Conservation (phyloP, 2,329 filamentous ascomycete genomes). For the Penicillium glabrum region DNA sequence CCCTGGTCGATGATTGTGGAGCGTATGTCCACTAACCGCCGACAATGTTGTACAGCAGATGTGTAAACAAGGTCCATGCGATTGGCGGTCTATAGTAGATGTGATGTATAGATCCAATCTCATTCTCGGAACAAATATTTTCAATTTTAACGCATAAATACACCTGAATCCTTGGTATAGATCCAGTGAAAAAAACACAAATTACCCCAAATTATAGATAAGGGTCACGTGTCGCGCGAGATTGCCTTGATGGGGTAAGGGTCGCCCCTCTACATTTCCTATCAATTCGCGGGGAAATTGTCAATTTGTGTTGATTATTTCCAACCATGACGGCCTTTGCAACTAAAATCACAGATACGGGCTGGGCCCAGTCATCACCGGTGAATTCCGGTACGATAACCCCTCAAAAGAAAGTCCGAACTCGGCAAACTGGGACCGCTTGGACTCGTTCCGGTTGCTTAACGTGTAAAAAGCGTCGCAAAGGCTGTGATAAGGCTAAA, state of each 20-base stretch:
- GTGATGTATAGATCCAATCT: not conserved
- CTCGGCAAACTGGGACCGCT: slow-evolving; percentile 27
- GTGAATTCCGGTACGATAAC: slow-evolving; percentile 1
- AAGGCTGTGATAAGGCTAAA: slow-evolving; percentile 40
- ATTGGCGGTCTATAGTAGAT: not conserved
- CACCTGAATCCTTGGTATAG: not conserved
- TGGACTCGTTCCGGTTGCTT: slow-evolving; percentile 42
- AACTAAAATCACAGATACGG: slow-evolving; percentile 10
- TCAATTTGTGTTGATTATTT: slow-evolving; percentile 1
- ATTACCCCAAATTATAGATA: not conserved
- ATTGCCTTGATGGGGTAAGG: slow-evolving; percentile 25
- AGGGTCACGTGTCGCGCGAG: slow-evolving; percentile 21
- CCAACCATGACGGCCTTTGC: not conserved
- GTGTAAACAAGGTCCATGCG: not conserved
- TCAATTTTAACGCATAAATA: not conserved
- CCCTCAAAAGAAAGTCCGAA: slow-evolving; percentile 22
- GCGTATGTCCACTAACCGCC: not conserved
- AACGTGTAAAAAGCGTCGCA: slow-evolving; percentile 41
- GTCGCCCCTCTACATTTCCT: slow-evolving; percentile 1
- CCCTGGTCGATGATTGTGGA: not conserved
- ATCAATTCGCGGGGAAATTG: slow-evolving; percentile 21
- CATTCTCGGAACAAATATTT: not conserved
- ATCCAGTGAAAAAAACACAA: not conserved
- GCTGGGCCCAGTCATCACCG: slow-evolving; percentile 3
- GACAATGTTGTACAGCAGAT: not conserved